Conservation (phyloP, 176 grass and related monocot species). For the Stipa capillata region DNA sequence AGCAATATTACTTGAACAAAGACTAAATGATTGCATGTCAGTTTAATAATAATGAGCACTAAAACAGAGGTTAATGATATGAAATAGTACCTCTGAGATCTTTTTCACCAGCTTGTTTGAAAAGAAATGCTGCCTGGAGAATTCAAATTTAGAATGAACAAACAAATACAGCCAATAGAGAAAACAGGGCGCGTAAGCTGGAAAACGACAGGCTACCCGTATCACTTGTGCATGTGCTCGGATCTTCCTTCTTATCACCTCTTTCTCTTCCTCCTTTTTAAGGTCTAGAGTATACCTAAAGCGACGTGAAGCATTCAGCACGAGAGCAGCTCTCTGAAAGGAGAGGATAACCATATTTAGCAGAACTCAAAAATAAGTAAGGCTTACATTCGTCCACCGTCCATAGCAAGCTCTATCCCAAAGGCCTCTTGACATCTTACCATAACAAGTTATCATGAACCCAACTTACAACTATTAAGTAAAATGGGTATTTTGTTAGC, state of each 20-base stretch:
- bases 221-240: slow-evolving; percentile 72
- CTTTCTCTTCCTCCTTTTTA: slow-evolving; percentile 75
- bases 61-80: not conserved
- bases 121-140: slow-evolving; percentile 80
- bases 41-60: not conserved
- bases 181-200: not conserved
- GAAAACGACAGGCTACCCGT: slow-evolving; percentile 46
- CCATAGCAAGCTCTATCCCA: not conserved
- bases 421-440: not conserved
- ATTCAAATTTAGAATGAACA: slow-evolving; percentile 37
- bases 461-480: no score
- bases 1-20: not conserved
- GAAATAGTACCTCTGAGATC: slow-evolving; percentile 34
- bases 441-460: not conserved
- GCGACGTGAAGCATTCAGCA: slow-evolving; percentile 73
- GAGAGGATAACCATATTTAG: slow-evolving; percentile 6
- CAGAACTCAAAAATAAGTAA: slow-evolving; percentile 10
- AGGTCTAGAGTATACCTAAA: slow-evolving; percentile 88
- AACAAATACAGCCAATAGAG: not conserved
- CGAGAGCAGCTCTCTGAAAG: slow-evolving; percentile 75
- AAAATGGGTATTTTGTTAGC: not conserved
- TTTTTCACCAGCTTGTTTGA: slow-evolving; percentile 81
- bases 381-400: not conserved
- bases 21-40: not conserved
- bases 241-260: slow-evolving; percentile 63